Evolutionary conservation across 208 protist genomes (phyloP).

Genomic region (Trypanosoma congolense): DNA sequence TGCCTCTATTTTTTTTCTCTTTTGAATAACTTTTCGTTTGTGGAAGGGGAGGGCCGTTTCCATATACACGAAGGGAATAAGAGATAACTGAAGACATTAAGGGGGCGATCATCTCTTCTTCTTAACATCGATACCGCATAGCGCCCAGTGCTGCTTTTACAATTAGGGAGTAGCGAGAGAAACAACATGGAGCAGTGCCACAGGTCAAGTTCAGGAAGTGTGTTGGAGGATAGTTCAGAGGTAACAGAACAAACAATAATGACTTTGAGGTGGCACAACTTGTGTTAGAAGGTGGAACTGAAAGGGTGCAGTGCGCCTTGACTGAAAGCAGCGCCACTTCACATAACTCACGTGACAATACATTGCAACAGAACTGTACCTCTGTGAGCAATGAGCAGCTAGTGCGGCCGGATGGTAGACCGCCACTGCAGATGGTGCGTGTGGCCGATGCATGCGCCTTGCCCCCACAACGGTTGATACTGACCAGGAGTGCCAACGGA

Average conservation of each 20-base stretch:
- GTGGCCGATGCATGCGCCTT: background rate
- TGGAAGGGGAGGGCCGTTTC: too few relatives aligned
- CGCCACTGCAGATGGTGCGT: background rate
- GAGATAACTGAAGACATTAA: too few relatives aligned
- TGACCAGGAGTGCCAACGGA: background rate
- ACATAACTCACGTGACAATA: background rate
- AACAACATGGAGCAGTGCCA: background rate
- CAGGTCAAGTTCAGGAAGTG: background rate
- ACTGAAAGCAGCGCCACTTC: background rate
- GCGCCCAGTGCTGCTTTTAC: background rate
- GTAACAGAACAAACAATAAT: background rate
- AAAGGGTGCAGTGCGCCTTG: background rate
- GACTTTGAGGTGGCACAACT: too few relatives aligned
- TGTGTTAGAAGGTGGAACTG: too few relatives aligned
- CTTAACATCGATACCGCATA: background rate
- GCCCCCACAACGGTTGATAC: background rate
- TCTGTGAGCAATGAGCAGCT: background rate
- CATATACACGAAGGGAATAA: slow-evolving; percentile 4
- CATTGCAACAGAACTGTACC: background rate
- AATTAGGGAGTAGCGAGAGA: background rate
- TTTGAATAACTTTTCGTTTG: too few relatives aligned
- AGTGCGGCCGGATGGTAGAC: slow-evolving; percentile 4
- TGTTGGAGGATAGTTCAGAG: background rate
- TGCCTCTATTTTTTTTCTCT: too few relatives aligned
- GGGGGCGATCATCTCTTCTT: too few relatives aligned